Base-by-base conservation (phyloP, 495 filamentous ascomycete genomes). In the Annulohypoxylon moriforme region DNA sequence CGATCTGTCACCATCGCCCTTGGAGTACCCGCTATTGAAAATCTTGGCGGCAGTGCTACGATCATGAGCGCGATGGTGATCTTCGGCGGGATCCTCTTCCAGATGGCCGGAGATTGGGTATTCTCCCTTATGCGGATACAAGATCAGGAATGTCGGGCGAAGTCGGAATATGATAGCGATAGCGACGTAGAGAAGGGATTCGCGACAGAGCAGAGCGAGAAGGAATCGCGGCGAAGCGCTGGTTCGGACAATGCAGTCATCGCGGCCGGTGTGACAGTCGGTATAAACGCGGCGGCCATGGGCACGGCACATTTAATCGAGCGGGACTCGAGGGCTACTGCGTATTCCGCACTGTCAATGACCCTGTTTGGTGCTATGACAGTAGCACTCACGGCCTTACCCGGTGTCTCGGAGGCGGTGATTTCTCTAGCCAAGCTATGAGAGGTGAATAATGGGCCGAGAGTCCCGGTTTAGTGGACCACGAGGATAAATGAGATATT, bases 201-300 rank as follows among this genome's bases (percentile, higher is more conserved):
- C 9, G 56, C 29, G 33, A 11, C 14, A 1, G 13, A n/a, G 14
- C 22, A 24, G 16, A 2, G 56, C 7, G 44, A 60, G 16, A 56
- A 42, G 29, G 49, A 42, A 11, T 14, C 47, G 0, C 36, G 31
- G 14, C n/a, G 1, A 5, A 61, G 25, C n/a, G 24, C 20, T 10
- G 40, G 42, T 7, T 38, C 73, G 4, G 78, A 81, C 11, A 76
- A 73, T 4, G 25, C 55, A 8, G 74, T 77, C 1, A 79, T 85
- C 10, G 81, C 81, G 4, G 78, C 81, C 8, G 84, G 84, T 44
- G 74, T 84, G 8, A 81, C 80, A 2, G 77, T 84, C 44, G 84
- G 84, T 27, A 80, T 84, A 67, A 85, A 85, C 65, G 80, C 82
- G 2, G 84, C 84, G 22, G 84, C 84, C 2, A 85, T 85, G 83